Conservation (phyloP, 305 asterid species). For the Ajuga reptans region DNA sequence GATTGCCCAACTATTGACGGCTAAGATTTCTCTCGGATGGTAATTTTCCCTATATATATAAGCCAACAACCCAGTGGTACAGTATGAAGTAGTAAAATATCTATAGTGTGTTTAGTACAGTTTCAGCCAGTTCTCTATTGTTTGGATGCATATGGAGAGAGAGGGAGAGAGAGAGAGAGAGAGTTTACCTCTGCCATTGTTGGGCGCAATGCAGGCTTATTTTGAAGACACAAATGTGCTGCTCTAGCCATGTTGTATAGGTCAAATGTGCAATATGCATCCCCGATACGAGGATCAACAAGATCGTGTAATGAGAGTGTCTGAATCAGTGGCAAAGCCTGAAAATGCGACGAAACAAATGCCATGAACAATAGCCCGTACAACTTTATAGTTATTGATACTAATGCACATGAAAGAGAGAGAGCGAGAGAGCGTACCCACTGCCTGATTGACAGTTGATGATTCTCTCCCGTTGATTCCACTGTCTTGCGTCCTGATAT, state of each 20-base stretch:
- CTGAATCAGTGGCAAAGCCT: conserved; percentile 48
- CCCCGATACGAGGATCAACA: conserved; percentile 44
- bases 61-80: no score
- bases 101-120: no score
- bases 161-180: neutral
- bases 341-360: conserved; percentile 7
- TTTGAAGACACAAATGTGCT: conserved; percentile 38
- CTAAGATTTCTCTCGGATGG: no score
- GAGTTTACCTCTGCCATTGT: conserved; percentile 49
- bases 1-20: no score
- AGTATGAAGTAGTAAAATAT: no score
- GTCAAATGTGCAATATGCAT: conserved; percentile 31
- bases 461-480: conserved; percentile 23
- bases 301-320: conserved; percentile 30
- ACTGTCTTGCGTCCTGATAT: conserved; percentile 40
- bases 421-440: conserved; percentile 33
- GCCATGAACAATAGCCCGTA: no score
- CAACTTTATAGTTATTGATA: no score
- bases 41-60: no score
- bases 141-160: no score
- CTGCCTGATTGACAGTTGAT: conserved; percentile 28
- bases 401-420: neutral
- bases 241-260: conserved; percentile 47
- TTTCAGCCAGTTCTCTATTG: no score
- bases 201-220: conserved; percentile 34